These are phyloP conservation scores for Cyberlindnera xylosilytica DNA, from an alignment of 805 yeast genomes.

Conservation along the genomic window DNA sequence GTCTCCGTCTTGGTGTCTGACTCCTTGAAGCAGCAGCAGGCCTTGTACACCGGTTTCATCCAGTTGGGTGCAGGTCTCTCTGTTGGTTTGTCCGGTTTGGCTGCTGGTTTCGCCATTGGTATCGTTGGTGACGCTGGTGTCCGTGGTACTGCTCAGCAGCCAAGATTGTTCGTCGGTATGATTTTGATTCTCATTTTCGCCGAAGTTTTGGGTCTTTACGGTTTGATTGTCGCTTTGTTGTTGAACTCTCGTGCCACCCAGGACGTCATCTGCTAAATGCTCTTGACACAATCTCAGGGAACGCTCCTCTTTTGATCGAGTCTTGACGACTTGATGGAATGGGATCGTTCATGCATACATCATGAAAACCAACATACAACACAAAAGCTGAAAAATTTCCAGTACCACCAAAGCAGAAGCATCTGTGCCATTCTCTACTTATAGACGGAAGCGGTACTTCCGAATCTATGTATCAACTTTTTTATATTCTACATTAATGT, in stretches of 20 bases:
- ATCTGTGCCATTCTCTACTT: neutral
- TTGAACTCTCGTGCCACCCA: constrained; percentile 97
- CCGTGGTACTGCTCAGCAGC: constrained; percentile 97
- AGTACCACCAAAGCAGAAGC: neutral
- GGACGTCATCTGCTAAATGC: constrained; percentile 72
- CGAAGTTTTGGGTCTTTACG: constrained; percentile 97
- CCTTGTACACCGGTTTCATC: constrained; percentile 94
- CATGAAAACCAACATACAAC: constrained; percentile 3
- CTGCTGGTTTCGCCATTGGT: constrained; percentile 99
- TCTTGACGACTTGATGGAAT: neutral
- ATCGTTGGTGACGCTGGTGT: constrained; percentile 99
- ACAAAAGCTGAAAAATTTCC: neutral
- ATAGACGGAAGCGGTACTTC: constrained; percentile 1
- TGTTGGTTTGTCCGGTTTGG: constrained; percentile 95
- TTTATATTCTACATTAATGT: neutral
- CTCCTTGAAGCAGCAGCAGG: constrained; percentile 84
- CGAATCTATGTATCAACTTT: neutral
- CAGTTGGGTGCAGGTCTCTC: constrained; percentile 98
- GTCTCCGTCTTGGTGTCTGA: constrained; percentile 93
- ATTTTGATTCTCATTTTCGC: constrained; percentile 97
- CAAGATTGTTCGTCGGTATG: constrained; percentile 98
- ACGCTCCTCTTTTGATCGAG: neutral
- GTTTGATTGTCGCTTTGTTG: constrained; percentile 95
- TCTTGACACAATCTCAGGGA: neutral
- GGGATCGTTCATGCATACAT: neutral